Evolutionary conservation across 352 stramenopile genomes (phyloP).

Genomic region (Globisporangium mamillatum): DNA sequence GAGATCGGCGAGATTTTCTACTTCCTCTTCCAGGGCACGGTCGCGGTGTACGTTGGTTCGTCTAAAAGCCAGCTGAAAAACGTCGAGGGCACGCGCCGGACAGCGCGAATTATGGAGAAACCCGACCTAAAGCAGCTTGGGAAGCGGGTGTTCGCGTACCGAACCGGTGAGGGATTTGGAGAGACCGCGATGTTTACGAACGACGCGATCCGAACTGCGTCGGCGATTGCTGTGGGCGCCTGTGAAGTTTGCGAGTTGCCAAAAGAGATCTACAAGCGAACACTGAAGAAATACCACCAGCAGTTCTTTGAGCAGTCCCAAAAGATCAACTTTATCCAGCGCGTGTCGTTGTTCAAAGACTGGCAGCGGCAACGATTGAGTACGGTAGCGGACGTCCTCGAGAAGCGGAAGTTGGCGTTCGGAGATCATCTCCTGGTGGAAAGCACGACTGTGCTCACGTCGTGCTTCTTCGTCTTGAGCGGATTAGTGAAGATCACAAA

Average conservation of each 20-base stretch:
- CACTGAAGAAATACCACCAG: constrained; percentile 44
- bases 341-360: constrained; percentile 45
- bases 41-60: constrained; percentile 53
- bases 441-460: constrained; percentile 13
- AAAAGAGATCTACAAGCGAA: constrained; percentile 44
- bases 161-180: constrained; percentile 43
- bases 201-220: constrained; percentile 49
- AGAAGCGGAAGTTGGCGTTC: constrained; percentile 44
- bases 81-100: constrained; percentile 23
- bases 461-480: constrained; percentile 43
- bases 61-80: constrained; percentile 7
- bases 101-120: constrained; percentile 6
- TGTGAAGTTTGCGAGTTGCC: constrained; percentile 51
- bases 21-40: constrained; percentile 44
- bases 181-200: constrained; percentile 56
- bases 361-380: constrained; percentile 37
- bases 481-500: constrained; percentile 33
- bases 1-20: constrained; percentile 57
- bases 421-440: constrained; percentile 35
- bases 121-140: constrained; percentile 28
- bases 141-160: constrained; percentile 48
- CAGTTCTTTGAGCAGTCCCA: constrained; percentile 47
- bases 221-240: constrained; percentile 37
- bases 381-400: constrained; percentile 36
- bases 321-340: constrained; percentile 50